Evolutionary conservation across 2,329 filamentous ascomycete genomes (phyloP).

Genomic region (Fulvia fulva): DNA sequence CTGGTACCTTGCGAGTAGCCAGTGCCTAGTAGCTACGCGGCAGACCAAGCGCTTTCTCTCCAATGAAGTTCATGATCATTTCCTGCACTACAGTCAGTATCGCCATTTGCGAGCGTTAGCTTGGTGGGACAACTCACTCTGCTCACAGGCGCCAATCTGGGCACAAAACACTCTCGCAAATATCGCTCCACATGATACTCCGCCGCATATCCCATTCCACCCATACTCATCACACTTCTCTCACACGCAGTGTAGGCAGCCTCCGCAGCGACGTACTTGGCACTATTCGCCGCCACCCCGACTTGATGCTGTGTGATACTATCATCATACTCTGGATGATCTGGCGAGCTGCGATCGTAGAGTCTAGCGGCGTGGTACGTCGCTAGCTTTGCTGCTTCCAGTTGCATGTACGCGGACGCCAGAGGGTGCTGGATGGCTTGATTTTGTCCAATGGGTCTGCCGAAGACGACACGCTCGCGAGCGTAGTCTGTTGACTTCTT

Average conservation of each 20-base stretch:
- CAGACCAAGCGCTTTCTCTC: conserved; percentile 63
- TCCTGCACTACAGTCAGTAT: conserved; percentile 44
- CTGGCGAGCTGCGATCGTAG: conserved; percentile 48
- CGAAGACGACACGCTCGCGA: conserved; percentile 50
- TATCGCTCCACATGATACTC: conserved; percentile 62
- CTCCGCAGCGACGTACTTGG: conserved; percentile 58
- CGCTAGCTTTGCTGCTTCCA: conserved; percentile 58
- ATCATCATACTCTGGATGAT: conserved; percentile 31
- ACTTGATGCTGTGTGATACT: conserved; percentile 44
- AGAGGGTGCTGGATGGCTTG: conserved; percentile 59
- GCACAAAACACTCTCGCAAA: conserved; percentile 56
- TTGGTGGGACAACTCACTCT: conserved; percentile 42
- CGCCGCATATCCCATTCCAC: conserved; percentile 61
- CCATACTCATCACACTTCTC: conserved; percentile 54
- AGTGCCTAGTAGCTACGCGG: conserved; percentile 67
- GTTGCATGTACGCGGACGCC: conserved; percentile 57
- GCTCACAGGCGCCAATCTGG: conserved; percentile 57
- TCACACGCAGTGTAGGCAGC: conserved; percentile 60
- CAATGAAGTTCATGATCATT: conserved; percentile 73
- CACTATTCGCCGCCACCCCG: conserved; percentile 54
- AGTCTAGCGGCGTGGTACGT: conserved; percentile 59
- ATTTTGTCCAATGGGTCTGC: conserved; percentile 56
- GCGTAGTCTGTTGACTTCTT: conserved; percentile 42
- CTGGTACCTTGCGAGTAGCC: too few species aligned
- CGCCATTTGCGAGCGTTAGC: too few species aligned